phyloP scores from a whole-genome alignment of 2,329 filamentous ascomycete species.

The Trichophyton mentagrophytes region DNA sequence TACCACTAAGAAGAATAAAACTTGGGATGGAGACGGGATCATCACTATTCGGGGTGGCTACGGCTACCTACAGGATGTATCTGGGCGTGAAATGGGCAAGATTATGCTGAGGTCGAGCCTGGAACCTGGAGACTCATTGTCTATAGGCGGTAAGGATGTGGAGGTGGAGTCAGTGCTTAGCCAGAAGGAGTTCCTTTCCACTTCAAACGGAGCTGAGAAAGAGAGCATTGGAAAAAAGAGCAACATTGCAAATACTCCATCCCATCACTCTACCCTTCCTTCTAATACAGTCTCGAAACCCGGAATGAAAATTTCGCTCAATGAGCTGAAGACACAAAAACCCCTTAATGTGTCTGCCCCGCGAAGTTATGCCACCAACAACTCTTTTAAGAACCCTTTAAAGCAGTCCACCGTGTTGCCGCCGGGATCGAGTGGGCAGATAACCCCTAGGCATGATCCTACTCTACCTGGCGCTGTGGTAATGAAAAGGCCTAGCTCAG shows the following conservation, averaged over 20 bases:
- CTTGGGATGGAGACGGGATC: slow-evolving; percentile 62
- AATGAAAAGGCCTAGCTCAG: slow-evolving; percentile 48
- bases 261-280: background rate
- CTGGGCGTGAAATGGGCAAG: slow-evolving; percentile 51
- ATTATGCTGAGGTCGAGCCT: slow-evolving; percentile 44
- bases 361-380: slow-evolving; percentile 30
- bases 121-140: slow-evolving; percentile 48
- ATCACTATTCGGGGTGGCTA: slow-evolving; percentile 45
- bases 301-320: slow-evolving; percentile 5
- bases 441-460: slow-evolving; percentile 52
- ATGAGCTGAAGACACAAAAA: slow-evolving; percentile 23
- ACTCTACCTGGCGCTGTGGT: slow-evolving; percentile 47
- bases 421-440: slow-evolving; percentile 30
- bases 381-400: slow-evolving; percentile 50
- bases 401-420: slow-evolving; percentile 40
- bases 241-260: background rate
- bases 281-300: background rate
- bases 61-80: slow-evolving; percentile 49
- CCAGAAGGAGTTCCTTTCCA: slow-evolving; percentile 44
- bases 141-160: slow-evolving; percentile 53
- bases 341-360: slow-evolving; percentile 27
- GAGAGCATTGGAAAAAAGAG: background rate
- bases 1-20: slow-evolving; percentile 62
- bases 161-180: slow-evolving; percentile 52
- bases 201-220: slow-evolving; percentile 11